phyloP scores from a whole-genome alignment of 345 rosid genomes.

The Linum trigynum region DNA sequence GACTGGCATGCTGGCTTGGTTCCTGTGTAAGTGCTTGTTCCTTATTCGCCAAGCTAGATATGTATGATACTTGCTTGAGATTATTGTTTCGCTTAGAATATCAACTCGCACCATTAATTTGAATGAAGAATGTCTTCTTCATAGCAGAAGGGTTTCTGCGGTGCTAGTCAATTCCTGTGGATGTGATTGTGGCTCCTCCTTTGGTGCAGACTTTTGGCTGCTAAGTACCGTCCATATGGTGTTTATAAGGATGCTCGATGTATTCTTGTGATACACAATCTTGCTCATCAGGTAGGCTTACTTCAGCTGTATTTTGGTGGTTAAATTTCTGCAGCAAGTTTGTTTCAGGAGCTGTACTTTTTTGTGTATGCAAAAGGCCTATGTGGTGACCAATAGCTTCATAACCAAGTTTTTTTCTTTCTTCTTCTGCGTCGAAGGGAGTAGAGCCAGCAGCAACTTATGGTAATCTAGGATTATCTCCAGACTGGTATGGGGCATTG shows the following conservation, averaged over 20 bases:
- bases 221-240: slow-evolving; percentile 75
- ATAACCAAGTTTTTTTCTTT: slow-evolving; percentile 5
- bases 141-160: background rate
- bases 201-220: slow-evolving; percentile 66
- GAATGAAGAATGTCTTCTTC: background rate
- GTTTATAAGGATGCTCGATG: slow-evolving; percentile 86
- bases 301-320: background rate
- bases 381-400: background rate
- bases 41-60: background rate
- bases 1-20: slow-evolving; percentile 99
- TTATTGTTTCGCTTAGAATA: background rate
- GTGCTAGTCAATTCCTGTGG: background rate
- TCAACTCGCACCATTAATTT: background rate
- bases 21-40: slow-evolving; percentile 53
- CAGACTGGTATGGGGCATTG: slow-evolving; percentile 83
- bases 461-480: slow-evolving; percentile 64
- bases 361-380: background rate
- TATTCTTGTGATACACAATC: slow-evolving; percentile 79
- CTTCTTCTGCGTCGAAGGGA: slow-evolving; percentile 42
- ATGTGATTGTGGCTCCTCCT: background rate
- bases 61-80: slow-evolving; percentile 2
- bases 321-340: background rate
- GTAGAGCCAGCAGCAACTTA: slow-evolving; percentile 81
- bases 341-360: no score
- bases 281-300: slow-evolving; percentile 73